Evolutionary conservation across 2,329 filamentous ascomycete species (phyloP), one percentile per base, ranked within the genome.

Genomic region (Clonostachys byssicola): DNA sequence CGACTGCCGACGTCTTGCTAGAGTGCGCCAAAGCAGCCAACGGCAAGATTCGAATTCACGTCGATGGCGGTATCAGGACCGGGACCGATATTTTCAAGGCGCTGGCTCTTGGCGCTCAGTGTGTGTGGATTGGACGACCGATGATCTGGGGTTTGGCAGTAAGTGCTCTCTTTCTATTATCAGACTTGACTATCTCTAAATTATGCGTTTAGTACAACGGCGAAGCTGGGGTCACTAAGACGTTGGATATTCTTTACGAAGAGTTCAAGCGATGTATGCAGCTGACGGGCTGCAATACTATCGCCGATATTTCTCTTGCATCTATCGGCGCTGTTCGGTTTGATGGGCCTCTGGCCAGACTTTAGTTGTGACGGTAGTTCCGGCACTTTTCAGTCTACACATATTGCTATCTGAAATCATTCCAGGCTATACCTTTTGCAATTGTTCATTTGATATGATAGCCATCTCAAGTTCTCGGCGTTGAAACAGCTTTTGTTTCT

Each of bases 11-110:
- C 45, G 67, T 38, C 2, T 16, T 49, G 40, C 45, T 72, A 9
- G 67, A 74, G 49, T 72, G 78, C 50, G 70, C 73, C 43, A 72
- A 74, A 6, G 72, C 71, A 13, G 71, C 72, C 2, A 66, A 75
- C 13, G 70, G 70, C 36, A 44, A 45, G 51, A 48, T 62, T 54
- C 40, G 54, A 51, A 20, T 42, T 9, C 40, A 42, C 13, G 13
- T 58, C 13, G 56, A 62, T 42, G 58, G 58, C 17, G 60, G 60
- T 2, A 51, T 62, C 9, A 45, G 56, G 6, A 52, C 51, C 6
- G 59, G 59, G 3, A 54, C 53, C 12, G 60, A 62, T 42, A 48
- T 60, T 5, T 51, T 61, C 35, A 62, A 63, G 42, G 52, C 57
- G 3, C 43, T 63, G 6, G 54, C 55, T 3, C 51, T 61, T n/a